Evolutionary conservation across 805 yeast species (phyloP).

Genomic region (Cephaloascus fragrans): DNA sequence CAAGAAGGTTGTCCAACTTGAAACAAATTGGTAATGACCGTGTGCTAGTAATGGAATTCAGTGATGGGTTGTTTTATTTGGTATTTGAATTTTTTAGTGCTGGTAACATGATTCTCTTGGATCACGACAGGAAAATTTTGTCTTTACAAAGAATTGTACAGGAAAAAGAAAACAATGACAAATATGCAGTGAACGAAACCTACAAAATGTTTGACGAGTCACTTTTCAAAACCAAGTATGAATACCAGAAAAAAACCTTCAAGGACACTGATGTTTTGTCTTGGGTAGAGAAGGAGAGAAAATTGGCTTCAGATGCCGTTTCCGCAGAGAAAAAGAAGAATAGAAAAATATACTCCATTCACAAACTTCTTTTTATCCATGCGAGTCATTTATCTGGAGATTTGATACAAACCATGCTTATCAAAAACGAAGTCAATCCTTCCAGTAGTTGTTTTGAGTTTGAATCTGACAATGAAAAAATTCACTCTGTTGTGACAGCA

Average conservation of each 20-base stretch:
- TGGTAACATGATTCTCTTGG: conserved; percentile 78
- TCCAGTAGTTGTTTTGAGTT: conserved; percentile 22
- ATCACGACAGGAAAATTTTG: conserved; percentile 55
- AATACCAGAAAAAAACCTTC: conserved; percentile 10
- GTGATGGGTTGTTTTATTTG: conserved; percentile 69
- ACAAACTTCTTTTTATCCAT: conserved; percentile 58
- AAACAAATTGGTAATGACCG: conserved; percentile 75
- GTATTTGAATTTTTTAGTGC: conserved; percentile 93
- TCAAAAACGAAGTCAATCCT: conserved; percentile 35
- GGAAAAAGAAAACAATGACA: conserved; percentile 54
- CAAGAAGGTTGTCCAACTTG: conserved; percentile 64
- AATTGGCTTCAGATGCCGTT: conserved; percentile 6
- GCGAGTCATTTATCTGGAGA: conserved; percentile 75
- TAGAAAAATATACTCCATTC: conserved; percentile 47
- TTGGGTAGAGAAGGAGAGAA: conserved; percentile 31
- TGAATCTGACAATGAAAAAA: conserved; percentile 14
- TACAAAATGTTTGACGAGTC: conserved; percentile 53
- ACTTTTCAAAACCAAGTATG: conserved; percentile 22
- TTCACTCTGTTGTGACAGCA: conserved; percentile 23
- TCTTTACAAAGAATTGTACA: conserved; percentile 71
- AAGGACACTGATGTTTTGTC: conserved; percentile 17
- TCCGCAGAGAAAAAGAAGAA: conserved; percentile 18
- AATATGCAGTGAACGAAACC: conserved; percentile 64
- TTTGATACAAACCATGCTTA: conserved; percentile 52
- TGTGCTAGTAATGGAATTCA: conserved; percentile 73